A percentile compares a stretch with the other conserved stretches of the same genome.
phyloP scores from a whole-genome alignment of 768 basidiomycete species.

The Leucosporidium yakuticum region DNA sequence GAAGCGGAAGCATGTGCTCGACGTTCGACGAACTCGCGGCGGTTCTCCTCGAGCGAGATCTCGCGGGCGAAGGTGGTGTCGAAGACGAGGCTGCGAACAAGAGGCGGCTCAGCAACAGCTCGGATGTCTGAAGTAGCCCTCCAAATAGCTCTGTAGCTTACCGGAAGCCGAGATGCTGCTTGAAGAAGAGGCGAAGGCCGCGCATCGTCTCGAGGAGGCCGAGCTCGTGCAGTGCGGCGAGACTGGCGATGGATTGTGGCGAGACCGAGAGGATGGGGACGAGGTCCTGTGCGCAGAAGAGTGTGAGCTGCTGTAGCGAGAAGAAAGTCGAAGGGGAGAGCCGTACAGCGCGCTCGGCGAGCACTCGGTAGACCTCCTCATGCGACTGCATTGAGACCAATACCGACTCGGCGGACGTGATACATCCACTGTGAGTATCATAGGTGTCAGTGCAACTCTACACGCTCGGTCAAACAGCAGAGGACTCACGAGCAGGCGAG shows the following conservation, averaged over 20 bases:
- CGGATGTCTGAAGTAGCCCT: too few relatives aligned
- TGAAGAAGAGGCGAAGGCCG: constrained; percentile 44
- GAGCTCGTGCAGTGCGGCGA: constrained; percentile 53
- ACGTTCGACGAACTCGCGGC: constrained; percentile 73
- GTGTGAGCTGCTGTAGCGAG: constrained; percentile 30
- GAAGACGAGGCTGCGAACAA: constrained; percentile 57
- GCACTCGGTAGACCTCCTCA: constrained; percentile 76
- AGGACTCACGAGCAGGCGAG: constrained; percentile 83
- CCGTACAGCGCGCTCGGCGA: constrained; percentile 54
- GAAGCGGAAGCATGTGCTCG: constrained; percentile 40
- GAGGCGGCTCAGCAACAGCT: neutral
- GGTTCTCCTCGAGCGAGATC: constrained; percentile 72
- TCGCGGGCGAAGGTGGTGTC: constrained; percentile 95
- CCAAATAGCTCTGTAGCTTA: neutral
- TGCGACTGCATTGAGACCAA: constrained; percentile 95
- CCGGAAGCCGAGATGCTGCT: constrained; percentile 33
- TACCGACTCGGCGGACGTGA: constrained; percentile 95
- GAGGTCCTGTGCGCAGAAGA: constrained; percentile 42
- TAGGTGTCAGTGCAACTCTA: constrained; percentile 4
- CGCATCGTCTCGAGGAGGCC: constrained; percentile 57
- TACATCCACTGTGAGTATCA: constrained; percentile 67
- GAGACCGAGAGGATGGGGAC: constrained; percentile 79
- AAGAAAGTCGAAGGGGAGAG: constrained; percentile 10
- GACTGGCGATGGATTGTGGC: constrained; percentile 76
- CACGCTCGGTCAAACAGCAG: neutral